These are phyloP conservation scores for Cladosporium oxysporum DNA, from an alignment of 2,329 filamentous ascomycete genomes.

Conservation along the genomic window DNA sequence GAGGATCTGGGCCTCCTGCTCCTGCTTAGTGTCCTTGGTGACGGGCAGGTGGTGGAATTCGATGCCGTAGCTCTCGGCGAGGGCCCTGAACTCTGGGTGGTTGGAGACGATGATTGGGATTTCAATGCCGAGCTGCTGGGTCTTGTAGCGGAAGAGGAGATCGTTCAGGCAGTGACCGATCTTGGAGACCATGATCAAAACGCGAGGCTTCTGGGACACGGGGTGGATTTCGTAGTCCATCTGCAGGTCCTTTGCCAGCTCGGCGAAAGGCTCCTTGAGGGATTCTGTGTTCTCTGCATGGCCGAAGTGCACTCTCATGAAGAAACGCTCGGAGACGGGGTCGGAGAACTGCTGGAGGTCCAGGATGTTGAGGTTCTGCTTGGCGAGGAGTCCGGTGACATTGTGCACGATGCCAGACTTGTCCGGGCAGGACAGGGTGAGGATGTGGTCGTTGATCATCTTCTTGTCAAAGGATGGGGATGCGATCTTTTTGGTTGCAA, in stretches of 20 bases:
- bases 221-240: constrained; percentile 74
- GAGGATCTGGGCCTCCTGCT: constrained; percentile 72
- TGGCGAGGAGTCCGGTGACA: constrained; percentile 75
- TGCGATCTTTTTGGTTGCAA: constrained; percentile 15
- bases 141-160: constrained; percentile 75
- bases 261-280: constrained; percentile 58
- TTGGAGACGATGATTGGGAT: constrained; percentile 80
- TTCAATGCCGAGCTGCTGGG: constrained; percentile 72
- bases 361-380: constrained; percentile 75
- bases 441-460: constrained; percentile 60
- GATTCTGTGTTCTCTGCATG: constrained; percentile 53
- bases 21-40: constrained; percentile 71
- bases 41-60: constrained; percentile 81
- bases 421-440: constrained; percentile 82
- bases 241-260: constrained; percentile 62
- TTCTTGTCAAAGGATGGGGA: constrained; percentile 2
- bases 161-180: constrained; percentile 86
- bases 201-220: constrained; percentile 68
- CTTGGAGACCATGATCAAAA: constrained; percentile 88
- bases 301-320: constrained; percentile 85
- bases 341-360: constrained; percentile 86
- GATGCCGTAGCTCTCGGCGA: constrained; percentile 73
- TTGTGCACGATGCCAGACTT: constrained; percentile 83
- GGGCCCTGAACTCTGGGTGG: constrained; percentile 69
- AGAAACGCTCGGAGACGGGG: constrained; percentile 72